Evolutionary conservation across 495 filamentous ascomycete genomes (phyloP), one percentile per base, ranked within the genome.

Genomic region (Penicillium steckii): DNA sequence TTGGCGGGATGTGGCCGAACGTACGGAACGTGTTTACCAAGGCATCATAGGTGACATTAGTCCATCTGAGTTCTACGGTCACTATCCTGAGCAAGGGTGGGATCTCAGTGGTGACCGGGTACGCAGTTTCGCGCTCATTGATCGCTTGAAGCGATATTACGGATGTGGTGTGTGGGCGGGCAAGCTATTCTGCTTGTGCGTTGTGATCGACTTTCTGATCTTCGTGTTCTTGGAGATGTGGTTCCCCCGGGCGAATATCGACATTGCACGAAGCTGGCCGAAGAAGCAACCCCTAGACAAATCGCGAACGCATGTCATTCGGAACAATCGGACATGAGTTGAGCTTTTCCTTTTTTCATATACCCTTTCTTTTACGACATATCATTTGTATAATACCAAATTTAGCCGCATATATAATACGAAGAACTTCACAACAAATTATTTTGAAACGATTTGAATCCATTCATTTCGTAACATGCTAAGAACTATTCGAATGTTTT

Each of bases 111-210:
- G 87, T 44, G 90, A 90, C 37, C 75, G 88, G 32, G 85, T 87
- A 1, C 86, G 88, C 58, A 91, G 87, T 66, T 95, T 94, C 69
- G 89, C 90, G 1, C 80, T 98, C 22, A 96, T 98, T 59, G 94
- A 98, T 63, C 81, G 94, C 17, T 67, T 98, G 19, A 98, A 98
- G 69, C 73, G 92, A 22, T 97, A 98, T 62, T 98, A 97, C 62
- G 94, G 94, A n/a, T 98, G 94, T 62, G 94, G 94, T n/a, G 91
- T 97, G 32, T 98, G 94, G 94, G 94, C 94, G 8, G 94, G 94
- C 7, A 98, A 98, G 70, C 70, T 98, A 19, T 98, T 98, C 64
- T 96, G 92, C 59, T 70, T 98, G 2, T 97, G 91, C 53, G 92
- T 93, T 13, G 85, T 97, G 53, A 87, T 98, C 40, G 94, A 98